Conservation (phyloP, 2,329 filamentous ascomycete species). For the Bertia moriformis region DNA sequence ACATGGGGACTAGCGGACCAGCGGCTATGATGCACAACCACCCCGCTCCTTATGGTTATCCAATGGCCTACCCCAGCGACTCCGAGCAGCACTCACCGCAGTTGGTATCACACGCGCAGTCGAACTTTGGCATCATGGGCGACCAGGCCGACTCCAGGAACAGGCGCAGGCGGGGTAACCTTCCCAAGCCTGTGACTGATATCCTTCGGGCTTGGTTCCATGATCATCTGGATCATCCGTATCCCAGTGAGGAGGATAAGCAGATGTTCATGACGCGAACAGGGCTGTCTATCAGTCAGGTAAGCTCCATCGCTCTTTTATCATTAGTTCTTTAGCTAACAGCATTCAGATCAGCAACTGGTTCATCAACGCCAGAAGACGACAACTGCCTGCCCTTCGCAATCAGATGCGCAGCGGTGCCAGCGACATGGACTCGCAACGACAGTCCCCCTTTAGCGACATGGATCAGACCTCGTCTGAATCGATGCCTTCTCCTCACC, state of each 20-base stretch:
- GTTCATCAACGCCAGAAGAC: conserved; percentile 28
- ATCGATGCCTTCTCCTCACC: too few species aligned
- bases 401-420: conserved; percentile 10
- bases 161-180: conserved; percentile 32
- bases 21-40: neutral
- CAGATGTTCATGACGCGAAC: conserved; percentile 36
- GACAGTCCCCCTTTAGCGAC: conserved; percentile 18
- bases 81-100: conserved; percentile 14
- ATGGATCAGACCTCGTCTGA: conserved; percentile 11
- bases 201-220: conserved; percentile 42
- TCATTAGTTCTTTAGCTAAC: conserved; percentile 1
- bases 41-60: conserved; percentile 8
- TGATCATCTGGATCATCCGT: conserved; percentile 39
- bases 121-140: conserved; percentile 20
- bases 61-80: conserved; percentile 9
- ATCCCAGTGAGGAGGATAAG: conserved; percentile 46
- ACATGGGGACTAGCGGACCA: neutral
- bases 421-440: conserved; percentile 12
- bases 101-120: conserved; percentile 13
- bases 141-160: conserved; percentile 18
- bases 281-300: conserved; percentile 25
- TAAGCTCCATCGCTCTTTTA: conserved; percentile 2
- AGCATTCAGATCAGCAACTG: conserved; percentile 21
- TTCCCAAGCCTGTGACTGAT: conserved; percentile 45
- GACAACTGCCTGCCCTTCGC: conserved; percentile 10